phyloP scores from a whole-genome alignment of 257 asterid species.

The Handroanthus guayacan region DNA sequence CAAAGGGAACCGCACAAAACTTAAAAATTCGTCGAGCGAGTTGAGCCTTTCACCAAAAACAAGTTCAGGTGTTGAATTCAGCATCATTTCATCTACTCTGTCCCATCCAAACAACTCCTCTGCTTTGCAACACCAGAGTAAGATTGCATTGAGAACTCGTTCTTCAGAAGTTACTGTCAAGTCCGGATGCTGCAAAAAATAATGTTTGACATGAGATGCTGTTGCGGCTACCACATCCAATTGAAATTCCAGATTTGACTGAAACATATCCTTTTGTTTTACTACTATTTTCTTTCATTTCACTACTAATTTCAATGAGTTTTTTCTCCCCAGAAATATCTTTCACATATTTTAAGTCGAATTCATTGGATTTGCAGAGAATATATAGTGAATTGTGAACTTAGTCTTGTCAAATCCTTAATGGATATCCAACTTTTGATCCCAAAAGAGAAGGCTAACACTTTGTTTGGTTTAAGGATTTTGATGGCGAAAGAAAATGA shows the following conservation, averaged over 20 bases:
- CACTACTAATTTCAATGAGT: background rate
- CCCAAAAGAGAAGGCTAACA: conserved; percentile 1
- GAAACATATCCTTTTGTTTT: background rate
- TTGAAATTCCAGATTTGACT: background rate
- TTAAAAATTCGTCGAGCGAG: conserved; percentile 56
- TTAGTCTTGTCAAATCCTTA: background rate
- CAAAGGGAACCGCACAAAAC: conserved; percentile 78
- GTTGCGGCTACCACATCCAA: conserved; percentile 19
- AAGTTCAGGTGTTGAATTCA: conserved; percentile 55
- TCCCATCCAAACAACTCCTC: conserved; percentile 80
- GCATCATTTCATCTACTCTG: conserved; percentile 62
- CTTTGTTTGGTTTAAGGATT: background rate
- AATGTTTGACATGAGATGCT: conserved; percentile 29
- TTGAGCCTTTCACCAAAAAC: conserved; percentile 70
- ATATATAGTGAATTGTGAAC: background rate
- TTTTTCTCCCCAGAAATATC: background rate
- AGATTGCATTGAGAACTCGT: conserved; percentile 85
- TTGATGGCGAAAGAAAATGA: no score
- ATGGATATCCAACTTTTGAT: conserved; percentile 16
- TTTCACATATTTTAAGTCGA: background rate
- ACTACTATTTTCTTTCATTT: background rate
- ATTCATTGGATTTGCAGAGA: background rate
- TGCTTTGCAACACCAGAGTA: conserved; percentile 78
- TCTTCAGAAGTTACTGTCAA: conserved; percentile 96
- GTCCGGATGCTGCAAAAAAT: conserved; percentile 80